Percentiles rank a stretch among this genome's conserved stretches.
These are phyloP conservation scores for Gomphus bonarii DNA, from an alignment of 1,284 basidiomycete species.

Conservation along the genomic window DNA sequence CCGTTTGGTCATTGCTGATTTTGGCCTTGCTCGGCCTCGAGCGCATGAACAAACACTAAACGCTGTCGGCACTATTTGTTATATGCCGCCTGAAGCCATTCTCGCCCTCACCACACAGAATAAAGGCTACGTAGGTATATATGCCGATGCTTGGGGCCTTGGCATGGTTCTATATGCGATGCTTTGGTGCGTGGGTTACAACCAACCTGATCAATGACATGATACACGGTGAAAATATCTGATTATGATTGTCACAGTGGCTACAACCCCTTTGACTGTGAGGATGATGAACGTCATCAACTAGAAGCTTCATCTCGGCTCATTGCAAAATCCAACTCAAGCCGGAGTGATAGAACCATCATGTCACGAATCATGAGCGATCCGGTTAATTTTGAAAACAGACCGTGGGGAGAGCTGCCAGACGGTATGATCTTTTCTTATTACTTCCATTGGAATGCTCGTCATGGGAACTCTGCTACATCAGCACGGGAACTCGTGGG, in stretches of 20 bases:
- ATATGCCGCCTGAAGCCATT: slow-evolving; percentile 78
- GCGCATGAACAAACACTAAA: slow-evolving; percentile 70
- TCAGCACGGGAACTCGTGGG: slow-evolving; percentile 48
- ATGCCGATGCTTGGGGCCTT: slow-evolving; percentile 76
- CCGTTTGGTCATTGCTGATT: slow-evolving; percentile 75
- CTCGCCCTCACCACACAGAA: slow-evolving; percentile 62
- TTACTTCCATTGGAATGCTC: neutral
- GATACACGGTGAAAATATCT: neutral
- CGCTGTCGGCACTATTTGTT: slow-evolving; percentile 74
- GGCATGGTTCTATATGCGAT: slow-evolving; percentile 74
- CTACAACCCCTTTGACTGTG: slow-evolving; percentile 63
- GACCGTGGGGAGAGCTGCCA: slow-evolving; percentile 42
- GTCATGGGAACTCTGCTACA: slow-evolving; percentile 8
- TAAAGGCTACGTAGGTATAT: slow-evolving; percentile 66
- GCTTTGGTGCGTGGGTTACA: slow-evolving; percentile 48
- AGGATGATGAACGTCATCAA: slow-evolving; percentile 24
- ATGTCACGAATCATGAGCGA: slow-evolving; percentile 62
- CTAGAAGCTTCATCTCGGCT: slow-evolving; percentile 22
- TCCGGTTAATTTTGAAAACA: slow-evolving; percentile 40
- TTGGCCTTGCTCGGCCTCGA: slow-evolving; percentile 75
- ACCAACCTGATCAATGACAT: neutral
- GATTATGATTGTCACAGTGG: slow-evolving; percentile 34
- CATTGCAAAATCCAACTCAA: slow-evolving; percentile 22
- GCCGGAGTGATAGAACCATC: slow-evolving; percentile 43
- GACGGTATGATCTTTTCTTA: slow-evolving; percentile 38